These are phyloP conservation scores for Dictyostelium gargantuum DNA, from an alignment of 208 protist genomes.

Conservation along the genomic window DNA sequence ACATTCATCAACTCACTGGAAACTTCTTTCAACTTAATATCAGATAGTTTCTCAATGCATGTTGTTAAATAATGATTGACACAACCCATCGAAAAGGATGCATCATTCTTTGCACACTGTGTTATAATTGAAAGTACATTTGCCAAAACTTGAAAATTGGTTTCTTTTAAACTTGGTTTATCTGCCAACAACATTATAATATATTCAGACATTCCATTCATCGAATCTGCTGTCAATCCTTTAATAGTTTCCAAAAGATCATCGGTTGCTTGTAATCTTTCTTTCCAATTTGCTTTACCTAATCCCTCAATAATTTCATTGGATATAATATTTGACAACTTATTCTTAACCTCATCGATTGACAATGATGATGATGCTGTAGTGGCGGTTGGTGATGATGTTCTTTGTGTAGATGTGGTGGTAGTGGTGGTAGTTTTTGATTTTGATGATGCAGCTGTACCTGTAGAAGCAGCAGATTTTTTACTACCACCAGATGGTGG, in stretches of 20 bases:
- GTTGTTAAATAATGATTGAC: neutral
- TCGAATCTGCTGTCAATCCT: neutral
- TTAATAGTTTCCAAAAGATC: neutral
- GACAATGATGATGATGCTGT: neutral
- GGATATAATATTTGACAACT: neutral
- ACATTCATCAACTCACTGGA: neutral
- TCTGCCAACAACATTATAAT: neutral
- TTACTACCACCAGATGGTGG: neutral
- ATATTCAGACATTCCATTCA: neutral
- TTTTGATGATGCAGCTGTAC: neutral
- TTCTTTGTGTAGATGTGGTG: neutral
- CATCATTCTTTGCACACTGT: neutral
- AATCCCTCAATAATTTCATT: neutral
- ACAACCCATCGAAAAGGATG: neutral
- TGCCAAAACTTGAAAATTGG: slow-evolving; percentile 28
- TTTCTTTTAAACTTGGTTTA: slow-evolving; percentile 61
- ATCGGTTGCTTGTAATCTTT: neutral
- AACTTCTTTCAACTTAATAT: slow-evolving; percentile 11
- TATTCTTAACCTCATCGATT: neutral
- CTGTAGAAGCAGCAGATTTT: neutral
- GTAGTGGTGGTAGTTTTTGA: neutral
- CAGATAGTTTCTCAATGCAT: slow-evolving; percentile 9
- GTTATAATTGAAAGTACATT: neutral
- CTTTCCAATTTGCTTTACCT: slow-evolving; percentile 18
- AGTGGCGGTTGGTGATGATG: neutral